These are phyloP conservation scores for Trichoderma sp. DNA, from an alignment of 2,329 filamentous ascomycete genomes.

Conservation along the genomic window DNA sequence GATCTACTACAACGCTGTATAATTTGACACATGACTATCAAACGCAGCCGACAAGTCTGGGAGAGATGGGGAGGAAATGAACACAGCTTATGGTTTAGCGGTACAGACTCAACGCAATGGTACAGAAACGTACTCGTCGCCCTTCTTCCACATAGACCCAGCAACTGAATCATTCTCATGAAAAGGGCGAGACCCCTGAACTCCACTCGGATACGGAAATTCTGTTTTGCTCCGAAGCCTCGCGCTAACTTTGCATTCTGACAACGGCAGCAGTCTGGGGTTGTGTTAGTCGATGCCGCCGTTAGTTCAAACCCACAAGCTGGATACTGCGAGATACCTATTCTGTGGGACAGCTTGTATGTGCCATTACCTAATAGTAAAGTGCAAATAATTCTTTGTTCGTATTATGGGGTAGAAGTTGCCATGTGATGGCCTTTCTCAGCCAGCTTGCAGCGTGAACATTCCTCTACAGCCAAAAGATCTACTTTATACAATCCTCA, in stretches of 20 bases:
- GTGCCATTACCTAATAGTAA: background rate
- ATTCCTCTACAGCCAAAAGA: background rate
- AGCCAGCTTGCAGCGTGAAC: background rate
- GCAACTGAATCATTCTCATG: background rate
- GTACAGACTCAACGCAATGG: background rate
- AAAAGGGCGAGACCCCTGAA: background rate
- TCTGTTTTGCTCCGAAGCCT: background rate
- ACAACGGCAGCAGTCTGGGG: background rate
- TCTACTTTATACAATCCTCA: too few relatives aligned
- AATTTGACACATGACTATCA: background rate
- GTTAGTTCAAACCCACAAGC: background rate
- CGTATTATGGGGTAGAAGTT: background rate
- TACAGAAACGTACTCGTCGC: background rate
- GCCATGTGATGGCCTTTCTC: background rate
- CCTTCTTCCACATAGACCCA: background rate
- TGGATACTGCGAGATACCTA: background rate
- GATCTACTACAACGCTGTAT: background rate
- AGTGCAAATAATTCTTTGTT: background rate
- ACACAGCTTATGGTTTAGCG: background rate
- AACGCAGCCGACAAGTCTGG: background rate
- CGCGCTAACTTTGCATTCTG: background rate
- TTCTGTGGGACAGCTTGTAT: background rate
- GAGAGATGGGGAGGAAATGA: too few relatives aligned
- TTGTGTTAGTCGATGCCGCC: background rate
- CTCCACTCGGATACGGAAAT: background rate